These are phyloP conservation scores for Periconia macrospinosa DNA, from an alignment of 2,329 filamentous ascomycete species.

Conservation along the genomic window DNA sequence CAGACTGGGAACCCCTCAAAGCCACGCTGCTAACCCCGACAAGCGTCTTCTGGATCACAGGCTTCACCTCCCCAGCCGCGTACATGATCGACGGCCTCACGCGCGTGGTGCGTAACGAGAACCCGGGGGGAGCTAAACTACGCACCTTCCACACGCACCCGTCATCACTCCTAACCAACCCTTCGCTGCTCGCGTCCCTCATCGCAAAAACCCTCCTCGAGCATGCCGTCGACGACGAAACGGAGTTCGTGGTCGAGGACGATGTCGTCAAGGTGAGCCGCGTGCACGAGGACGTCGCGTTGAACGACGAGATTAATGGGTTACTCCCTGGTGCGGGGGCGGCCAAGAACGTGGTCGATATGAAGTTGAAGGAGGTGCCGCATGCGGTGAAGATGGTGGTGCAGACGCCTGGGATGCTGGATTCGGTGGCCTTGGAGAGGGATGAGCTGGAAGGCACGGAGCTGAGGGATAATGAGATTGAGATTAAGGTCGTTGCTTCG, in stretches of 20 bases:
- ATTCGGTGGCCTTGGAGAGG: neutral
- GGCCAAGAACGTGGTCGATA: neutral
- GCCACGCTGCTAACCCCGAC: neutral
- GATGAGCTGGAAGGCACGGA: neutral
- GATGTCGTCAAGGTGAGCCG: neutral
- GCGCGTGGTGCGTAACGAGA: neutral
- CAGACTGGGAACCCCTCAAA: neutral
- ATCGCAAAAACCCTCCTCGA: neutral
- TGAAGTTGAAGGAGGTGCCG: neutral
- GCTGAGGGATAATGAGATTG: conserved; percentile 14
- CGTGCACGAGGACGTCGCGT: neutral
- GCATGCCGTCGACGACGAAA: neutral
- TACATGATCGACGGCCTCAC: neutral
- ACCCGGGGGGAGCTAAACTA: neutral
- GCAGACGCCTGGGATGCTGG: neutral
- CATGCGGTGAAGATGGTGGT: neutral
- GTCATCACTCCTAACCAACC: neutral
- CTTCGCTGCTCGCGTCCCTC: neutral
- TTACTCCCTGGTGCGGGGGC: neutral
- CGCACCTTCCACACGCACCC: neutral
- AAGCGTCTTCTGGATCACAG: neutral
- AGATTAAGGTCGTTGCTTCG: conserved; percentile 17
- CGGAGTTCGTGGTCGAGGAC: neutral
- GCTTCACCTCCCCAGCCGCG: neutral
- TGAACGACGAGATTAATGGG: neutral